Evolutionary conservation across 1,284 basidiomycete species (phyloP).

Genomic region (Melampsora americana): DNA sequence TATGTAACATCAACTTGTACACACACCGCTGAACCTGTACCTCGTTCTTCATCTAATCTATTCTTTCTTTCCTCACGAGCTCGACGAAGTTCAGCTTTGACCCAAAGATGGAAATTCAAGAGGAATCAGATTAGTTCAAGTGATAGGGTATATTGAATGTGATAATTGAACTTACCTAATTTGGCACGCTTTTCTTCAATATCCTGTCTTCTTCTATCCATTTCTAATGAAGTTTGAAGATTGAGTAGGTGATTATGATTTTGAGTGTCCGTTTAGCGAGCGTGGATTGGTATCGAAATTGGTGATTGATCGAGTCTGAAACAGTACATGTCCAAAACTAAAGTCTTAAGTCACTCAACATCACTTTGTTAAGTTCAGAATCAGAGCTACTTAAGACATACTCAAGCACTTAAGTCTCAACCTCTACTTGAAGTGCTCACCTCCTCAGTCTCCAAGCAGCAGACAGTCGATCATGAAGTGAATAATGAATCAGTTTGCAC

Average conservation of each 20-base stretch:
- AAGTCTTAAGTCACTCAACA: no score
- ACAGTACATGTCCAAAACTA: no score
- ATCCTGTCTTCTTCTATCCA: constrained; percentile 42
- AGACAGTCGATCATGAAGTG: no score
- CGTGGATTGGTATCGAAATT: no score
- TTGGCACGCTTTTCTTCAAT: constrained; percentile 40
- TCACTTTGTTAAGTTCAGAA: no score
- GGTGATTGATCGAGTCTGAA: no score
- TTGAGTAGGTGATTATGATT: background rate
- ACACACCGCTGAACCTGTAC: constrained; percentile 20
- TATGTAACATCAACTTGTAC: background rate
- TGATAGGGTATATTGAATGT: background rate
- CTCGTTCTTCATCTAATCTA: constrained; percentile 37
- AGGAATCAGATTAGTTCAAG: background rate
- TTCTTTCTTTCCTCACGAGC: constrained; percentile 42
- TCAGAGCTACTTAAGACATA: no score
- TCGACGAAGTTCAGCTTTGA: constrained; percentile 32
- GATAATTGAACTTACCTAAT: constrained; percentile 18
- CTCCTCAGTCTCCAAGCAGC: no score
- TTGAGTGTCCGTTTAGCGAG: no score
- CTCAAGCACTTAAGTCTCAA: no score
- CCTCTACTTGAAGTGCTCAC: no score
- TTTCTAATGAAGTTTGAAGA: background rate
- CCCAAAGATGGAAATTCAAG: background rate
- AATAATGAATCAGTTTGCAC: no score